Evolutionary conservation across 495 filamentous ascomycete species (phyloP).

Genomic region (Penicillium malachiteum): DNA sequence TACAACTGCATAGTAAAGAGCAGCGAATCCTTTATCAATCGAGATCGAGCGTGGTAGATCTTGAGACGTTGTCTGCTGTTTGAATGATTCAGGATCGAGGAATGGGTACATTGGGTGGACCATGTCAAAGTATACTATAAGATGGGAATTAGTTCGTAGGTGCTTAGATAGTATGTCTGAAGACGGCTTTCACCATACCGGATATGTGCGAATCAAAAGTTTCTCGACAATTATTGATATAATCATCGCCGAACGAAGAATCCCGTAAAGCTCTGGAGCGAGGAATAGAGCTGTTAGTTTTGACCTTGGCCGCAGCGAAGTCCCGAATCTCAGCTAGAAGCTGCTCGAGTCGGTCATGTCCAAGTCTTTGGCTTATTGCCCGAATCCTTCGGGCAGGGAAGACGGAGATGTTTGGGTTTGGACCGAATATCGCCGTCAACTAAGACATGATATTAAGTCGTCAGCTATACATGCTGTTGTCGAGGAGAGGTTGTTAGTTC

Average conservation of each 20-base stretch:
- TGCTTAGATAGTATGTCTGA: too few relatives aligned
- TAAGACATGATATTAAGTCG: background rate
- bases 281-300: background rate
- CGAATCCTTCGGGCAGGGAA: constrained; percentile 14
- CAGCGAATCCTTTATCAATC: constrained; percentile 11
- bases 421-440: constrained; percentile 10
- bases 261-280: background rate
- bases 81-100: constrained; percentile 6
- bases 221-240: background rate
- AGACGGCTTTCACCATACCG: background rate
- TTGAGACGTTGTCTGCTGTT: background rate
- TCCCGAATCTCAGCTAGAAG: constrained; percentile 14
- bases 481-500: background rate
- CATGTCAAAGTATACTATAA: constrained; percentile 15
- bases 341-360: constrained; percentile 15
- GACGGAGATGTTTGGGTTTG: constrained; percentile 16
- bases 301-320: constrained; percentile 10
- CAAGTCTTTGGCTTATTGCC: constrained; percentile 9
- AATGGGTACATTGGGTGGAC: constrained; percentile 22
- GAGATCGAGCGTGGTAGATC: constrained; percentile 2
- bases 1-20: constrained; percentile 17
- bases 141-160: too few relatives aligned
- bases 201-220: background rate
- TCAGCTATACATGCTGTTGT: too few relatives aligned
- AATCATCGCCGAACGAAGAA: background rate